Conservation (phyloP, 495 filamentous ascomycete species). For the Diplogelasinospora grovesii region DNA sequence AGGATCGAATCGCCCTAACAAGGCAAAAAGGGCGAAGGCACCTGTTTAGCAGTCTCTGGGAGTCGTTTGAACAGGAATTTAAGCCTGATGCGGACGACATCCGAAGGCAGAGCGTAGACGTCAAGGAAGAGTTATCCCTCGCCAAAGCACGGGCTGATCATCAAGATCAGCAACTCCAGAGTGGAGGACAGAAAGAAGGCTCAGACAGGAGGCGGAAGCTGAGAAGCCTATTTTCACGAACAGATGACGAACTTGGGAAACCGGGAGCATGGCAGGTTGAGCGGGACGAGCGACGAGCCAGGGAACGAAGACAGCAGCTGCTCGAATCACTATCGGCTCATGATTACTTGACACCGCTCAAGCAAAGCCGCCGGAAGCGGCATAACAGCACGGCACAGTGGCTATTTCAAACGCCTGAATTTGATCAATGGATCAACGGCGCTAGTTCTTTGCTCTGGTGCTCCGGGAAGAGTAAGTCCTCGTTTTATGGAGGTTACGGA, state of each 20-base stretch:
- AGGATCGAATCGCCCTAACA: no score
- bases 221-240: background rate
- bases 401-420: background rate
- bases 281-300: background rate
- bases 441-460: background rate
- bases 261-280: background rate
- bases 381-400: background rate
- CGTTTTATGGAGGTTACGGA: no score
- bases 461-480: slow-evolving; percentile 1
- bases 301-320: background rate
- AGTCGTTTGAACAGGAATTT: background rate
- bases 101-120: background rate
- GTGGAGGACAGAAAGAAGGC: background rate
- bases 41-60: background rate
- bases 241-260: background rate
- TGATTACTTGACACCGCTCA: background rate
- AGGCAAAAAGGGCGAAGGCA: background rate
- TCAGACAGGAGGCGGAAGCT: background rate
- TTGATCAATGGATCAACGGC: background rate
- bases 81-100: background rate
- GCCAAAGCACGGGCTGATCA: slow-evolving; percentile 1
- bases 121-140: background rate
- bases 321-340: slow-evolving; percentile 1
- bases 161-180: background rate
- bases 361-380: background rate